Evolutionary conservation across 2,329 filamentous ascomycete species (phyloP).

Genomic region (Hypoxylon sp.): DNA sequence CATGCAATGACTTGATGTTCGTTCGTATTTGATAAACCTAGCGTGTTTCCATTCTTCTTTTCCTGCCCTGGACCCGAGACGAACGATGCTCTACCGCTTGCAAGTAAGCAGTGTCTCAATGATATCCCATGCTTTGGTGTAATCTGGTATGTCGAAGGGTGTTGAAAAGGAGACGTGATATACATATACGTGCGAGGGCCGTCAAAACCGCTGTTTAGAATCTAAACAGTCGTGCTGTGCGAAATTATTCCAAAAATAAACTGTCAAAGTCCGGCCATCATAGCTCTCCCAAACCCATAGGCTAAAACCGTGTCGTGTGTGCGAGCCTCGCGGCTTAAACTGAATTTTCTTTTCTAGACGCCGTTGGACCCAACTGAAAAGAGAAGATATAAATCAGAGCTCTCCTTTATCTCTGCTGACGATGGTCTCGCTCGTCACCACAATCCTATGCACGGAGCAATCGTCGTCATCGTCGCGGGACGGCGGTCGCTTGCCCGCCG

Average conservation of each 20-base stretch:
- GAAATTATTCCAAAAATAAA: conserved; percentile 5
- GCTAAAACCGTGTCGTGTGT: conserved; percentile 6
- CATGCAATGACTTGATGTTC: conserved; percentile 7
- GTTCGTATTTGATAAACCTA: background rate
- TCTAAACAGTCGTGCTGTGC: conserved; percentile 18
- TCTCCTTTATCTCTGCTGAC: conserved; percentile 42
- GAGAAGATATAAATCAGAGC: conserved; percentile 26
- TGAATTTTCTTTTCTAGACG: conserved; percentile 23
- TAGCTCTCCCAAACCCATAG: conserved; percentile 11
- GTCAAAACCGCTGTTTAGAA: conserved; percentile 7
- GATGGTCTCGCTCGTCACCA: conserved; percentile 46
- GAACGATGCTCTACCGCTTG: background rate
- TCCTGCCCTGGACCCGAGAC: background rate
- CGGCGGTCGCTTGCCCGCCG: conserved; percentile 38
- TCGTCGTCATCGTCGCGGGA: conserved; percentile 33
- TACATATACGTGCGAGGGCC: background rate
- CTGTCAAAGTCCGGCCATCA: conserved; percentile 1
- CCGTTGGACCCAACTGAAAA: conserved; percentile 5
- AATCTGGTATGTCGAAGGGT: background rate
- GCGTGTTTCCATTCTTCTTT: background rate
- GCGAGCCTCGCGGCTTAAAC: conserved; percentile 23
- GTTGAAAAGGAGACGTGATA: conserved; percentile 5
- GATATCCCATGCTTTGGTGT: background rate
- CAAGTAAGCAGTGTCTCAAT: background rate
- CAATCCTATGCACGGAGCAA: conserved; percentile 38